Base-by-base conservation (phyloP, 1,284 basidiomycete species). In the Apiotrichum gamsii region DNA sequence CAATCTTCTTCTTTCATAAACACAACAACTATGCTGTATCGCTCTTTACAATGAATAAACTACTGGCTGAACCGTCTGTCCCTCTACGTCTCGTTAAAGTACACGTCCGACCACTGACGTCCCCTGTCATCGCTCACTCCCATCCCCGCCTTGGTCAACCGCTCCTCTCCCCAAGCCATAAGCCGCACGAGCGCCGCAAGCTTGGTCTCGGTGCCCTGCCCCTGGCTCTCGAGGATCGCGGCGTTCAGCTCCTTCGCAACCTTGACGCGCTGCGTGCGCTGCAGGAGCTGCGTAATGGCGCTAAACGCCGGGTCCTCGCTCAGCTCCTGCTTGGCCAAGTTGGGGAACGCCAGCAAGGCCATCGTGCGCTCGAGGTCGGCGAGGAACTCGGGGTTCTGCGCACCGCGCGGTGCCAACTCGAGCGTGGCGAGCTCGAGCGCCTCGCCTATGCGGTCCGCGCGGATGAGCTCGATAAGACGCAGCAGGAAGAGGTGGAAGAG, bases 401-500 rank as follows among this genome's bases (percentile, higher is more conserved):
- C 90, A 2, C 90, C 94, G 8, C 91, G 82, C 11, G 90, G 91
- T 2, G 94, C 94, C 4, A 98, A 79, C 67, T 97, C 90, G 42
- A 84, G 80, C 54, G 95, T 88, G 0, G 94, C 94, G 73, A 98
- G 97, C 47, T 81, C 74, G 30, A 98, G 74, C 0, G 94, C 94
- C 41, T 89, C 84, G 10, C 78, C 73, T 48, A 91, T 81, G 25
- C 80, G 78, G 24, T 87, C 87, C 42, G 83, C 79, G 0, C 93
- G 85, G 60, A 98, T 96, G 58, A 83, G 83, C 73, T 98, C 95
- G 67, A 97, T 96, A 32, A 98, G 77, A 54, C 86, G 88, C 68
- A 95, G 88, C 57, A 96, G 90, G 62, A 94, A 89, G 4, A 96
- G 78, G 58, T 87, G 87, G 72, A 96, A 96, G 67, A 90, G 91